phyloP scores from a whole-genome alignment of 768 basidiomycete genomes.

The Ephemerocybe angulata region DNA sequence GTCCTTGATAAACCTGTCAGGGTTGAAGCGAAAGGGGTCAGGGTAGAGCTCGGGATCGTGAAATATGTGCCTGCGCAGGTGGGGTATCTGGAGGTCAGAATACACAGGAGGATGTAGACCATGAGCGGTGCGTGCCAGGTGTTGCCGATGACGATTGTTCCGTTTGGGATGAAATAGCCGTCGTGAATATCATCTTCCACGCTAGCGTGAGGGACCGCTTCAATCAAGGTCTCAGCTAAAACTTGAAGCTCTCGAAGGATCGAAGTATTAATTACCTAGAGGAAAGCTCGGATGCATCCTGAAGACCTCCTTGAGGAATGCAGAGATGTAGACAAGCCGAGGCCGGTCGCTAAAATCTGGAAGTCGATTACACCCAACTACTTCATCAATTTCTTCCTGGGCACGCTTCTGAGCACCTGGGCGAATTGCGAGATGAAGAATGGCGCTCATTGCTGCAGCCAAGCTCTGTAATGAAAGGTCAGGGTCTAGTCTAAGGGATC shows the following conservation, averaged over 20 bases:
- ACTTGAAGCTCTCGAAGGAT: background rate
- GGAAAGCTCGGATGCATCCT: constrained; percentile 32
- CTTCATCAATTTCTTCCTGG: constrained; percentile 26
- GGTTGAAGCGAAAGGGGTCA: constrained; percentile 1
- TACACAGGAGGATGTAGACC: background rate
- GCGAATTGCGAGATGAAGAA: constrained; percentile 22
- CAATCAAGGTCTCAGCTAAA: background rate
- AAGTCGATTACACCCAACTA: constrained; percentile 15
- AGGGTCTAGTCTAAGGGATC: background rate
- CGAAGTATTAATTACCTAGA: constrained; percentile 19
- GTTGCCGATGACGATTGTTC: background rate
- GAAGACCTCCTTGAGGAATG: constrained; percentile 26
- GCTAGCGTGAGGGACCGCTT: constrained; percentile 29
- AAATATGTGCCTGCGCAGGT: background rate
- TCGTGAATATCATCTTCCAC: constrained; percentile 7
- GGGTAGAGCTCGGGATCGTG: constrained; percentile 1
- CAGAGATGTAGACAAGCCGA: constrained; percentile 14
- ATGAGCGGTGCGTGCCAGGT: background rate
- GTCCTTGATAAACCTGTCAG: constrained; percentile 2
- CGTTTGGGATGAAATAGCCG: constrained; percentile 4
- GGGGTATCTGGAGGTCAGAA: background rate
- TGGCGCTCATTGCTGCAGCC: constrained; percentile 19
- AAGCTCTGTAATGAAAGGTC: constrained; percentile 17
- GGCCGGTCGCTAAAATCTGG: constrained; percentile 20
- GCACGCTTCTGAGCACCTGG: constrained; percentile 25